phyloP scores from a whole-genome alignment of 176 grass and related monocot species.

The Microstegium vimineum region DNA sequence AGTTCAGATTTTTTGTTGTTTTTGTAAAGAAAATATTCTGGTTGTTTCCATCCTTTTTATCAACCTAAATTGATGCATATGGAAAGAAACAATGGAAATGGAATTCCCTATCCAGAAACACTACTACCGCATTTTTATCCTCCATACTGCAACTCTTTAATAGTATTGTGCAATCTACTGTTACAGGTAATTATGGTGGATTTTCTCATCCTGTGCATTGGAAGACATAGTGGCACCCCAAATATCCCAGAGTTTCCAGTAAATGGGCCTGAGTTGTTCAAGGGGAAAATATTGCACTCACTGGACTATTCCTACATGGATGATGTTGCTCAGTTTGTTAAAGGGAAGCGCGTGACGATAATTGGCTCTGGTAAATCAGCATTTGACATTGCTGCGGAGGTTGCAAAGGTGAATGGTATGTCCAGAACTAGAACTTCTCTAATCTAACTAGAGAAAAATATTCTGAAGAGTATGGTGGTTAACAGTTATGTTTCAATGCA shows the following conservation, averaged over 20 bases:
- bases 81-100: constrained; percentile 5
- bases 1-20: not conserved
- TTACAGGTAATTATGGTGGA: constrained; percentile 50
- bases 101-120: not conserved
- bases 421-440: constrained; percentile 2
- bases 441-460: not conserved
- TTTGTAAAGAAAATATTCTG: too few species aligned
- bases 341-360: constrained; percentile 54
- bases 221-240: constrained; percentile 66
- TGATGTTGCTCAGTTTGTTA: constrained; percentile 45
- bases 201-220: constrained; percentile 88
- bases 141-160: not conserved
- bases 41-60: not conserved
- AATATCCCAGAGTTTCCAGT: constrained; percentile 62
- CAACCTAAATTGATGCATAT: not conserved
- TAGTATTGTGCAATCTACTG: not conserved
- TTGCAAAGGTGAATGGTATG: constrained; percentile 67
- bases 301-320: constrained; percentile 76
- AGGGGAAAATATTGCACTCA: constrained; percentile 67
- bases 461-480: not conserved
- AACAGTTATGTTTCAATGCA: constrained; percentile 31
- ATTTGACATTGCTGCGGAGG: constrained; percentile 78
- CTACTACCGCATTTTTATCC: too few species aligned
- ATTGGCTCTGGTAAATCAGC: constrained; percentile 73
- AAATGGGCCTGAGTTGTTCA: constrained; percentile 64